phyloP scores from a whole-genome alignment of 345 rosid genomes.

The Arabis alpina region DNA sequence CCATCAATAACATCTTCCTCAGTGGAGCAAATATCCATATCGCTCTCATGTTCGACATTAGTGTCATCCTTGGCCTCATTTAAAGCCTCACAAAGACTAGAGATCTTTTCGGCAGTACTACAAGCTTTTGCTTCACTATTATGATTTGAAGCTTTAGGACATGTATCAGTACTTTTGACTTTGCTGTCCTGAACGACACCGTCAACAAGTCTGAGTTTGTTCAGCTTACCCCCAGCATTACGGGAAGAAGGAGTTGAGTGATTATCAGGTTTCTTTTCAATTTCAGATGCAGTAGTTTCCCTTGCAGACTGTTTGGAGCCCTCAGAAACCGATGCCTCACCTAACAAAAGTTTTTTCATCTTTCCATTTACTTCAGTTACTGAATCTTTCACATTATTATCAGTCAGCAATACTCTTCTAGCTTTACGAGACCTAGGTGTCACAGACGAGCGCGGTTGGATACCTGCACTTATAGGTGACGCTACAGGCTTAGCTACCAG shows the following conservation, averaged over 20 bases:
- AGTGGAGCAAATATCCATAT: slow-evolving; percentile 29
- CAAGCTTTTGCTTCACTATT: slow-evolving; percentile 34
- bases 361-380: slow-evolving; percentile 40
- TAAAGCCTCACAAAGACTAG: slow-evolving; percentile 42
- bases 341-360: slow-evolving; percentile 37
- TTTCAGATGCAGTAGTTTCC: slow-evolving; percentile 40
- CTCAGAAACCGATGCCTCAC: slow-evolving; percentile 41
- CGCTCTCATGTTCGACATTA: slow-evolving; percentile 11
- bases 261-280: slow-evolving; percentile 31
- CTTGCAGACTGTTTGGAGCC: slow-evolving; percentile 45
- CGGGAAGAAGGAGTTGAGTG: slow-evolving; percentile 41
- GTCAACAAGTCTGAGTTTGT: slow-evolving; percentile 9
- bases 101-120: slow-evolving; percentile 38
- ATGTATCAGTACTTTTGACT: slow-evolving; percentile 22
- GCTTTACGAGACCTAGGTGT: slow-evolving; percentile 59
- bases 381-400: slow-evolving; percentile 45
- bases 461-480: slow-evolving; percentile 49
- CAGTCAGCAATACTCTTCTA: slow-evolving; percentile 46
- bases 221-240: slow-evolving; percentile 28
- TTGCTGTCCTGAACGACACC: slow-evolving; percentile 22
- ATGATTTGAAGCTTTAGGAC: slow-evolving; percentile 26
- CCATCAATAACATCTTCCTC: slow-evolving; percentile 35
- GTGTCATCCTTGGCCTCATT: slow-evolving; percentile 32
- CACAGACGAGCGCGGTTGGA: slow-evolving; percentile 42
- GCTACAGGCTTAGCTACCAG: slow-evolving; percentile 71